Evolutionary conservation across 2,329 filamentous ascomycete species (phyloP), one percentile per base, ranked within the genome.

Genomic region (Cercospora zeina): DNA sequence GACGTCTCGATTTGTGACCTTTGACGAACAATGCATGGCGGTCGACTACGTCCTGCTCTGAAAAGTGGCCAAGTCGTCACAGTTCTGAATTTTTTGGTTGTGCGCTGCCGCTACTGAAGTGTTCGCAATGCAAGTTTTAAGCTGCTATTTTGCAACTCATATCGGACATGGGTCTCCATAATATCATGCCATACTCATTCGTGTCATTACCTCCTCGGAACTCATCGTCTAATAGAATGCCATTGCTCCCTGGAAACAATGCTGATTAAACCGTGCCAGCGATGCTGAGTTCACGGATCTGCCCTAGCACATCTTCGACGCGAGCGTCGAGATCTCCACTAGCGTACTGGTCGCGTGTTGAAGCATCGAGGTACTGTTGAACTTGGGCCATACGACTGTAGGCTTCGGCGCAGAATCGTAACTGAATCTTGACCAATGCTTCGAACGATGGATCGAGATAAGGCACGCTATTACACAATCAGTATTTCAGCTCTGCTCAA

Each of bases 351-450:
- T 99, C 95, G 76, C 95, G 85, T 57, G 93, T 97, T 73, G 96
- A 92, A 31, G 93, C 89, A 75, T 97, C 95, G 33, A 99, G 83
- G 61, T 74, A 97, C 79, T 99, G 95, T 80, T 99, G 95, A 61
- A 99, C 96, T 80, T 99, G 96, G 27, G 96, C 95, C 95, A 99
- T 99, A 53, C 95, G 85, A 65, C 88, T 93, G 78, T 99, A 99
- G 1, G 95, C 95, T 79, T 99, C 95, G 7, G 96, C 95, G 73
- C 96, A 99, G 81, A 99, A 99, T 37, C 95, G 85, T 72, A 99
- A 78, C 80, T 99, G 95, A 69, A 99, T 99, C 83, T 99, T 99
- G 76, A 99, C 95, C 57, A 99, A 86, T 0, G 96, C 95, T 79
- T 99, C 95, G 74, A 99, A 99, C 65, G 88, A 93, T 0, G 96